Evolutionary conservation across 148 eudicot genomes (phyloP), one percentile per base, ranked within the genome.

Genomic region (Rhododendron simsii): DNA sequence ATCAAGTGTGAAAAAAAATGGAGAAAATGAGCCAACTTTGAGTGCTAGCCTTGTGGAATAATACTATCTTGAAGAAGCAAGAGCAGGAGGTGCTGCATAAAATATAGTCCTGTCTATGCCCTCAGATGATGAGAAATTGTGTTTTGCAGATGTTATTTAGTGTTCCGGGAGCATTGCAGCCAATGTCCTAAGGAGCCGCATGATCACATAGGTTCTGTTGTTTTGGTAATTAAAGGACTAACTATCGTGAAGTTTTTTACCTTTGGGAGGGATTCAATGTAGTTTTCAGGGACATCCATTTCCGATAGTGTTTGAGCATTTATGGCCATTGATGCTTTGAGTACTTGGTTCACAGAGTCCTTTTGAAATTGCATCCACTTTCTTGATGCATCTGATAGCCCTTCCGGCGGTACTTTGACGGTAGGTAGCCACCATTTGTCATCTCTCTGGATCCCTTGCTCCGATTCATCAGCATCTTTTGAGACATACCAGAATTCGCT

Each of bases 191-290:
- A 69, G 75, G 75, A 71, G 76, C 76, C 20, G 9, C 21, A 14
- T 8, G 21, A 30, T 71, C 41, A 71, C 16, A 9, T 33, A 71
- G 41, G 76, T 13, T 71, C 7, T 33, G 20, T 30, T 71, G 76
- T 71, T 71, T 71, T 71, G 41, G 39, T 4, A 14, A 33, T 14
- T 26, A 14, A 71, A 71, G 41, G 76, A 30, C 33, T 45, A 23
- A 20, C n/a, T 1, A 1, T 44, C 12, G 63, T 30, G 28, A 41
- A 39, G 18, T 37, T 5, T 35, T 84, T 35, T 84, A 92, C 94
- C 94, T 92, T 92, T n/a, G 94, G 94, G 28, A 92, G 92, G 76
- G 90, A 84, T 28, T 92, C 94, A 48, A 91, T 92, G 87, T 92
- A 92, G 90, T 82, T 87, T 63, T 92, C 94, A 4, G 94, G 94